Base-by-base conservation (phyloP, 169 alveolate species). In the Besnoitia besnoiti region DNA sequence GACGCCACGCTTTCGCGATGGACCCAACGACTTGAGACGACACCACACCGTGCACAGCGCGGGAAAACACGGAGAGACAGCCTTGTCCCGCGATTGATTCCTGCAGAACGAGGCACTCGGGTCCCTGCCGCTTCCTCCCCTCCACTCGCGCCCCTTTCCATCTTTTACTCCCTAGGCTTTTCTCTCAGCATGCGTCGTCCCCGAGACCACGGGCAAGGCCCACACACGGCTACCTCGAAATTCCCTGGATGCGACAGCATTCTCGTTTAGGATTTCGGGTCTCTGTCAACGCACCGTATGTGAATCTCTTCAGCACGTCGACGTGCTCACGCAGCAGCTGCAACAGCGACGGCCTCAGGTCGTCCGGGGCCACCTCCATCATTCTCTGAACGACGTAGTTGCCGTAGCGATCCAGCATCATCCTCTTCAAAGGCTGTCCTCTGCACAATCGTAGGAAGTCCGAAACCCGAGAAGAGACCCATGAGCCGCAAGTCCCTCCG, bases 311-410 rank as follows among this genome's bases (percentile, higher is more conserved):
- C 50, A 94, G 92, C 33, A 85, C 91, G 51, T 92, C 93, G 92
- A 94, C 89, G 61, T 94, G 95, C 85, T 92, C 94, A 42, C 92
- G 88, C 21, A 94, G 93, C 40, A 92, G 92, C 73, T 88, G 59
- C 39, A 94, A 80, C 50, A 94, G 94, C 76, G 85, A 59, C 40
- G 85, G 94, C 44, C 95, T 94, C 94, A 50, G 73, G 49, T 61
- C 80, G 30, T 89, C 90, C 59, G 94, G 76, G 4, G 93, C 93
- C 39, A 96, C 95, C 79, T 97, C 98, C 88, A 97, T 84, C 85
- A 95, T 96, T 76, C 97, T 96, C 94, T 97, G 97, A 27, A 97
- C 96, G 50, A 97, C 98, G 93, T 98, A 92, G 95, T 98, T 97
- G n/a, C 98, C 99, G 94, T 96, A 97, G 94, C 96, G 95, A 89